A percentile compares a stretch with the other conserved stretches of the same genome.
These are phyloP conservation scores for Stemphylium vesicarium DNA, from an alignment of 2,329 filamentous ascomycete genomes.

Conservation along the genomic window DNA sequence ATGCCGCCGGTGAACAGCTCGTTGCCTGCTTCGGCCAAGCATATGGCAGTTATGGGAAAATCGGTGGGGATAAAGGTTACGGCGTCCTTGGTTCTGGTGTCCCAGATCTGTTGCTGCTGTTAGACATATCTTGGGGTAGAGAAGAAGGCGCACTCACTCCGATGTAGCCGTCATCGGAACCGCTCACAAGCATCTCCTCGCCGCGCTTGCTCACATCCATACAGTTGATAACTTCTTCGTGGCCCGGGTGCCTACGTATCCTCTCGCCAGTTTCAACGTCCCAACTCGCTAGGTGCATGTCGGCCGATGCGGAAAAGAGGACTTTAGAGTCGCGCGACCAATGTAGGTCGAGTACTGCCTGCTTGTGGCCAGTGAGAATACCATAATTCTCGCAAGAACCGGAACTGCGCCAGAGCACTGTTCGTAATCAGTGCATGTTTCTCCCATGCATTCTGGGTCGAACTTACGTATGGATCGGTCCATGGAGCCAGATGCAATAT, in stretches of 20 bases:
- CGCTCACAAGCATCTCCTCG: conserved; percentile 88
- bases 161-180: conserved; percentile 91
- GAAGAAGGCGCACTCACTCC: conserved; percentile 56
- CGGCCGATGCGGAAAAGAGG: conserved; percentile 90
- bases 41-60: conserved; percentile 89
- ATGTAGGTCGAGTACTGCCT: conserved; percentile 88
- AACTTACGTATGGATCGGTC: conserved; percentile 83
- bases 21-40: conserved; percentile 91
- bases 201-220: conserved; percentile 88
- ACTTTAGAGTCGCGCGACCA: conserved; percentile 96
- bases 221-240: conserved; percentile 94
- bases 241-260: conserved; percentile 89
- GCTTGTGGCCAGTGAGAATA: conserved; percentile 84
- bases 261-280: conserved; percentile 89
- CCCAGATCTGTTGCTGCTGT: conserved; percentile 71
- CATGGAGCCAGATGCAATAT: conserved; percentile 95
- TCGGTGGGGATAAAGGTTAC: conserved; percentile 88
- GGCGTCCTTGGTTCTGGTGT: conserved; percentile 87
- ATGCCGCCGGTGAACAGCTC: conserved; percentile 95
- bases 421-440: conserved; percentile 21
- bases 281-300: conserved; percentile 93
- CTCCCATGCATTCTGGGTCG: conserved; percentile 9
- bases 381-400: conserved; percentile 96
- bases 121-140: conserved; percentile 8
- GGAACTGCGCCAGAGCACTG: conserved; percentile 92